A percentile compares a stretch with the other conserved stretches of the same genome.
phyloP scores from a whole-genome alignment of 164 flowering plant genomes.

The Berberis vulgaris region DNA sequence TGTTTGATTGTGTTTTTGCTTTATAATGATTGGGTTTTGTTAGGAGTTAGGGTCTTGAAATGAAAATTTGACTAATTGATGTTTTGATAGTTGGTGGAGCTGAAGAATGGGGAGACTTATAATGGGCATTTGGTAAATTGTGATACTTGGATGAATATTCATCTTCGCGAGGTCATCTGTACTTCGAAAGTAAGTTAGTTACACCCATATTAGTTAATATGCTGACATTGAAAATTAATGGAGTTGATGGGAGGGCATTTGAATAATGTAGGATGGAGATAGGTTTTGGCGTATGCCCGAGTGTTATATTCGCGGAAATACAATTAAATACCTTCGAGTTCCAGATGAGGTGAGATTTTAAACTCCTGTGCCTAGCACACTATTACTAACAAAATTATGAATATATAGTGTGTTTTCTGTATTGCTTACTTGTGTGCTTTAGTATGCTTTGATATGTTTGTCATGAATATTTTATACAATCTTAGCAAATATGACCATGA shows the following conservation, averaged over 20 bases:
- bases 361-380: background rate
- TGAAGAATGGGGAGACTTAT: conserved; percentile 96
- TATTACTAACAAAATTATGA: background rate
- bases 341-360: conserved; percentile 83
- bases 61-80: background rate
- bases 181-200: conserved; percentile 65
- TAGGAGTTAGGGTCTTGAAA: background rate
- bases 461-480: too few relatives aligned
- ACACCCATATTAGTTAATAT: background rate
- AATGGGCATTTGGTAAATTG: conserved; percentile 97
- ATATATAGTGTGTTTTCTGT: background rate
- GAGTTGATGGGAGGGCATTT: background rate
- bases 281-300: conserved; percentile 99
- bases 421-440: background rate
- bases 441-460: too few relatives aligned
- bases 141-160: conserved; percentile 99
- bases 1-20: background rate
- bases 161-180: conserved; percentile 96
- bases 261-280: conserved; percentile 71
- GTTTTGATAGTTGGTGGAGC: conserved; percentile 69
- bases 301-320: conserved; percentile 93
- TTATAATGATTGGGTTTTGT: background rate
- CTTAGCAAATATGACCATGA: too few relatives aligned
- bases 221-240: background rate
- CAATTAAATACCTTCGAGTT: conserved; percentile 95